A percentile compares a stretch with the other conserved stretches of the same genome.
Evolutionary conservation across 345 rosid species (phyloP).

Genomic region (Combretum micranthum): DNA sequence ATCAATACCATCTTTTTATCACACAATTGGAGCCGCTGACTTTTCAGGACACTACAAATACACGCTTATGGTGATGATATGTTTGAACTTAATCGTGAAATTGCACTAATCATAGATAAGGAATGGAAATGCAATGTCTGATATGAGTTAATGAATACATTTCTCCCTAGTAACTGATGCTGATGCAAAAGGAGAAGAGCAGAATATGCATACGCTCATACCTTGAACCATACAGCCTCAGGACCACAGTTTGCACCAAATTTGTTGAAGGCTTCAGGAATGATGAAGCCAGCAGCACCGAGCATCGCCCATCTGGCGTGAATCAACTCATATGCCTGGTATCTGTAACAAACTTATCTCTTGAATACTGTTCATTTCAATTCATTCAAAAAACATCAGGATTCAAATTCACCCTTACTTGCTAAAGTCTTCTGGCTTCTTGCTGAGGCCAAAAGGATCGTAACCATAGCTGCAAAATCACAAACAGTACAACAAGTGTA

Average conservation of each 20-base stretch:
- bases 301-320: constrained; percentile 98
- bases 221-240: constrained; percentile 99
- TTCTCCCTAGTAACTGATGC: too few relatives aligned
- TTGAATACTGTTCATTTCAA: background rate
- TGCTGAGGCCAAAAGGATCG: constrained; percentile 94
- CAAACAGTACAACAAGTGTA: background rate
- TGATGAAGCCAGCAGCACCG: constrained; percentile 93
- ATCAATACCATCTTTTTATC: too few relatives aligned
- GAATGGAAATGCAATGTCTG: too few relatives aligned
- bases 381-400: background rate
- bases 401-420: constrained; percentile 41
- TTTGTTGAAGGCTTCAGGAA: constrained; percentile 95
- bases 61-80: too few relatives aligned
- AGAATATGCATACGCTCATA: too few relatives aligned
- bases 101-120: too few relatives aligned
- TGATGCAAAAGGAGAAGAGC: background rate
- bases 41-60: too few relatives aligned
- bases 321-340: constrained; percentile 88
- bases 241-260: constrained; percentile 98
- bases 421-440: constrained; percentile 85
- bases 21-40: too few relatives aligned
- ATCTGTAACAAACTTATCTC: constrained; percentile 28
- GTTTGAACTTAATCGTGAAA: too few relatives aligned
- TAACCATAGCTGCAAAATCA: constrained; percentile 70
- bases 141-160: background rate